Evolutionary conservation across 768 basidiomycete species (phyloP).

Genomic region (Tephrocybe rancida): DNA sequence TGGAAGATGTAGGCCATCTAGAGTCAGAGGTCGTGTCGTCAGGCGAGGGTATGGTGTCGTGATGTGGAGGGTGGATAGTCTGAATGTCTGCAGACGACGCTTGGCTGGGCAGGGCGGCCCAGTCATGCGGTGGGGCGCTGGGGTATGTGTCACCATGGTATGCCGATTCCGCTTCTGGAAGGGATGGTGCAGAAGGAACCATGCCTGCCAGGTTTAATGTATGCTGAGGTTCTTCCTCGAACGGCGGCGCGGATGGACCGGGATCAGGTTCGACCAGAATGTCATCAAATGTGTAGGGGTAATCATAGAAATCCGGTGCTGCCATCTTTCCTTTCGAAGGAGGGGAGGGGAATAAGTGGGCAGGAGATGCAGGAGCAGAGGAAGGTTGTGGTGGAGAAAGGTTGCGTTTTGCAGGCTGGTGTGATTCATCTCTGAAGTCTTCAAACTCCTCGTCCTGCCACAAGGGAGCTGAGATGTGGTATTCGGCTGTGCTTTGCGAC

Average conservation of each 20-base stretch:
- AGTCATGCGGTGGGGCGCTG: conserved; percentile 13
- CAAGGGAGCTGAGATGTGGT: conserved; percentile 47
- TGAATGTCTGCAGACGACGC: neutral
- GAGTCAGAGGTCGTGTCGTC: neutral
- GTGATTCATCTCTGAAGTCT: conserved; percentile 27
- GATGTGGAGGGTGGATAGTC: neutral
- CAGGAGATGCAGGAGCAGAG: conserved; percentile 20
- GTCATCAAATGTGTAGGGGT: conserved; percentile 42
- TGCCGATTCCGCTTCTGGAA: conserved; percentile 13
- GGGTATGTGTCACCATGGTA: conserved; percentile 13
- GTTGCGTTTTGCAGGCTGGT: conserved; percentile 2
- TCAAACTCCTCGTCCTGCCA: conserved; percentile 55
- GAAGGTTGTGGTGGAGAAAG: conserved; percentile 11
- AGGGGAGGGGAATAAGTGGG: conserved; percentile 43
- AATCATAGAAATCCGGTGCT: conserved; percentile 40
- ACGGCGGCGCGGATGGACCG: conserved; percentile 47
- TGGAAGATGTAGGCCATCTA: neutral
- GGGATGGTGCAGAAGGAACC: conserved; percentile 47
- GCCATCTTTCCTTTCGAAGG: conserved; percentile 46
- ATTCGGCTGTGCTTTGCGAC: conserved; percentile 14
- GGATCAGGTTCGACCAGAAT: conserved; percentile 32
- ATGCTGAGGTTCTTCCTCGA: conserved; percentile 41
- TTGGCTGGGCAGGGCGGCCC: neutral
- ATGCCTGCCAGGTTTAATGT: conserved; percentile 31
- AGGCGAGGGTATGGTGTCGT: conserved; percentile 8